Evolutionary conservation across 2,329 filamentous ascomycete genomes (phyloP).

Genomic region (Fonsecaea erecta): DNA sequence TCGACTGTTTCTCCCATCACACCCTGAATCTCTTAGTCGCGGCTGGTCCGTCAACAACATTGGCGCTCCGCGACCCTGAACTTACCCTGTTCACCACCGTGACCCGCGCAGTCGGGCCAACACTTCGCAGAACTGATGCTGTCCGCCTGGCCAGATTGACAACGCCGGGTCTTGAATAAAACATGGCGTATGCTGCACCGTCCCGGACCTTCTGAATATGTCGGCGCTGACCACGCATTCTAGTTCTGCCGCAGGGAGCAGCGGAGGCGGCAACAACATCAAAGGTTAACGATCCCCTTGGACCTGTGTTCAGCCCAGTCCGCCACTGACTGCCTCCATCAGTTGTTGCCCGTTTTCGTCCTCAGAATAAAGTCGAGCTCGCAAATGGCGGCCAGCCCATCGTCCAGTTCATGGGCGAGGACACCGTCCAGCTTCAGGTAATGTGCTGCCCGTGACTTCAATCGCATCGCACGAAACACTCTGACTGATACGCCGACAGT

Average conservation of each 20-base stretch:
- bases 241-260: conserved; percentile 41
- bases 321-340: conserved; percentile 36
- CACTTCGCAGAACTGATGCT: conserved; percentile 26
- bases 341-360: conserved; percentile 97
- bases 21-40: background rate
- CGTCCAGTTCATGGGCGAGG: conserved; percentile 83
- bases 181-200: conserved; percentile 29
- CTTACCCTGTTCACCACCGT: conserved; percentile 18
- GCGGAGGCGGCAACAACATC: conserved; percentile 53
- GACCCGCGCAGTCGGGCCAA: conserved; percentile 23
- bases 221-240: conserved; percentile 16
- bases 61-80: conserved; percentile 7
- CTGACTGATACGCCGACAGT: conserved; percentile 56
- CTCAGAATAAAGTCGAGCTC: conserved; percentile 93
- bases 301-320: background rate
- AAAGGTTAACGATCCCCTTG: conserved; percentile 51
- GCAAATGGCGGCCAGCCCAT: conserved; percentile 89
- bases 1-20: background rate
- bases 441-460: background rate
- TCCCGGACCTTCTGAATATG: background rate
- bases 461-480: background rate
- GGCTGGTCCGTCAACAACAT: background rate
- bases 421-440: conserved; percentile 68
- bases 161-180: conserved; percentile 14
- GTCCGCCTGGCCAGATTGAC: conserved; percentile 33